Evolutionary conservation across 176 grass and related monocot species (phyloP).

Genomic region (Metroxylon sagu): DNA sequence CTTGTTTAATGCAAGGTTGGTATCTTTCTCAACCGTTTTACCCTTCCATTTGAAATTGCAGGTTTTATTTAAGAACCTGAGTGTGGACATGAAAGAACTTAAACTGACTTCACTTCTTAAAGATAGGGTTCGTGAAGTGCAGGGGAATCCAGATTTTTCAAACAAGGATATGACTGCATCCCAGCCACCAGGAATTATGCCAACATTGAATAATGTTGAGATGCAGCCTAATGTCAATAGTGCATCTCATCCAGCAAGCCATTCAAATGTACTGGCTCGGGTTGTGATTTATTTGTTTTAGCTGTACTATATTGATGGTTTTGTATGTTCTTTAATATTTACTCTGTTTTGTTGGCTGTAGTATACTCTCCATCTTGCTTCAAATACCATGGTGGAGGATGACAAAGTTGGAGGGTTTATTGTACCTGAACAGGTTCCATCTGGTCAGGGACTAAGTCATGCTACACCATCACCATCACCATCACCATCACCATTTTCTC

Average conservation of each 20-base stretch:
- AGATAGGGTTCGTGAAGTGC: constrained; percentile 57
- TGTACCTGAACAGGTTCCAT: constrained; percentile 66
- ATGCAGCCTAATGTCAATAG: constrained; percentile 67
- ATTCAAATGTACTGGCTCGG: constrained; percentile 68
- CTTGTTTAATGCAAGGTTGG: too few relatives aligned
- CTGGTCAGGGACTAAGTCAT: constrained; percentile 37
- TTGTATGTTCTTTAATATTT: too few relatives aligned
- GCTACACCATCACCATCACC: constrained; percentile 46
- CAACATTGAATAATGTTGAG: constrained; percentile 53
- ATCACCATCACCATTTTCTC: constrained; percentile 55
- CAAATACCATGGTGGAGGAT: constrained; percentile 70
- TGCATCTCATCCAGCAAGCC: constrained; percentile 38
- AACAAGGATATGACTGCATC: constrained; percentile 73
- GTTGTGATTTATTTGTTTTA: constrained; percentile 18
- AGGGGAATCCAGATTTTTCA: constrained; percentile 96
- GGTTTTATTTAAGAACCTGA: constrained; percentile 98
- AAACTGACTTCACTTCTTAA: constrained; percentile 78
- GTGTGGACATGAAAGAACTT: constrained; percentile 91
- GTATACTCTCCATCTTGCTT: constrained; percentile 42
- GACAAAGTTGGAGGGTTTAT: constrained; percentile 71
- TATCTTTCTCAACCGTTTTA: background rate
- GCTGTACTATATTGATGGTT: too few relatives aligned
- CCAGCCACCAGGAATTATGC: constrained; percentile 43
- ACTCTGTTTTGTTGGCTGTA: constrained; percentile 38
- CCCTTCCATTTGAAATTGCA: constrained; percentile 11